Percentiles rank a stretch among this genome's conserved stretches.
phyloP scores from a whole-genome alignment of 2,329 filamentous ascomycete species.

The Fusarium devonianum region DNA sequence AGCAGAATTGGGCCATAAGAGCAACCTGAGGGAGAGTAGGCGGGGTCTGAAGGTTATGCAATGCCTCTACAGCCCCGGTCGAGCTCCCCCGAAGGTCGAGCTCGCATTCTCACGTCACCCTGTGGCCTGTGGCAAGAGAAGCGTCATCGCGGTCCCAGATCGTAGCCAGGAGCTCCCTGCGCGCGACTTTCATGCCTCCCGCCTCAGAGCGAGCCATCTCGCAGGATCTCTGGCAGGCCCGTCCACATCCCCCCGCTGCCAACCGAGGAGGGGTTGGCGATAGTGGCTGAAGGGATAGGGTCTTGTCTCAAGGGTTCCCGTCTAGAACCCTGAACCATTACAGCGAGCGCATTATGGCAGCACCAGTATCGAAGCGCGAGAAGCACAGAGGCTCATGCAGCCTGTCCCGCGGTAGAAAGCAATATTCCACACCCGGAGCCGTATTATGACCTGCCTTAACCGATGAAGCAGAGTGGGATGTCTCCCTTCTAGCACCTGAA shows the following conservation, averaged over 20 bases:
- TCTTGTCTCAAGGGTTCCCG: too few relatives aligned
- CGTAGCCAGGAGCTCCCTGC: slow-evolving; percentile 35
- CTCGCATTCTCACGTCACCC: slow-evolving; percentile 28
- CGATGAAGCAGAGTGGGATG: too few relatives aligned
- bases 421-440: too few relatives aligned
- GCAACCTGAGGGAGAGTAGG: slow-evolving; percentile 13
- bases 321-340: too few relatives aligned
- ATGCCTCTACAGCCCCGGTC: slow-evolving; percentile 21
- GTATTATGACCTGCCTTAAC: too few relatives aligned
- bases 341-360: not conserved
- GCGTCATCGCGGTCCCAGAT: slow-evolving; percentile 26
- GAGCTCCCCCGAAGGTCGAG: slow-evolving; percentile 9
- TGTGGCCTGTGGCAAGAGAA: slow-evolving; percentile 23
- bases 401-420: too few relatives aligned
- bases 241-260: slow-evolving; percentile 22
- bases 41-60: slow-evolving; percentile 28
- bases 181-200: slow-evolving; percentile 32
- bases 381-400: slow-evolving; percentile 21
- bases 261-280: slow-evolving; percentile 20
- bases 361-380: slow-evolving; percentile 6
- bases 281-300: slow-evolving; percentile 30
- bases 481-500: too few relatives aligned
- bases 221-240: slow-evolving; percentile 33
- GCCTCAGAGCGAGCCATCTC: slow-evolving; percentile 24
- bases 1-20: slow-evolving; percentile 3